Evolutionary conservation across 1,284 basidiomycete genomes (phyloP), one percentile per base, ranked within the genome.

Genomic region (Vanrija humicola): DNA sequence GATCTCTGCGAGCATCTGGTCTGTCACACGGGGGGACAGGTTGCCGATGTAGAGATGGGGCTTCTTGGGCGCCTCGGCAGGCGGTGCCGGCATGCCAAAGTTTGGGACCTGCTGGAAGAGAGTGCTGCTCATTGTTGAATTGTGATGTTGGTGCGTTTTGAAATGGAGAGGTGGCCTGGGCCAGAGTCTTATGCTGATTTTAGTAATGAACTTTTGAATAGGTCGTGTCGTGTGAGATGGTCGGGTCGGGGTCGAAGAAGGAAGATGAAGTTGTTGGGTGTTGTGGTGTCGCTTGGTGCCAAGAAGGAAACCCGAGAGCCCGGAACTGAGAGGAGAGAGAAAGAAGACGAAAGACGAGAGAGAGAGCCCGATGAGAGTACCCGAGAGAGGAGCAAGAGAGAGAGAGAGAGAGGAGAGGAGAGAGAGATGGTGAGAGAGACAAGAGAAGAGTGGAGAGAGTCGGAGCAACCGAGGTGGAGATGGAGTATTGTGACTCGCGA

Each of bases 11-110:
- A 97, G 86, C 87, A 94, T 77, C 54, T 69, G 67, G 60, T 77
- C 81, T 44, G 78, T 81, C 52, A 97, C 94, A 48, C 91, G 85
- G 58, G 92, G 89, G 65, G 89, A 91, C 73, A 98, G 82, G 78
- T 97, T 97, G 64, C 95, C 95, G 77, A 98, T 90, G 77, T 98
- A 98, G 67, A 98, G 86, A 80, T 97, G 92, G 64, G 93, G 92
- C 51, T 77, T 72, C 55, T 75, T 75, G 45, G 70, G 72, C 12
- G 67, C 66, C 54, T 73, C 72, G 50, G 64, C 64, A 9, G 44
- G 25, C 29, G 28, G 26, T 25, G 23, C 38, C 15, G 39, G 42
- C 10, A 43, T 47, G 26, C 28, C 42, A 28, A 51, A 55, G 28
- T 48, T 38, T 26, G 49, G 34, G 34, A 34, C 12, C 12, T 34